Evolutionary conservation across 768 basidiomycete genomes (phyloP).

Genomic region (Lactarius pseudohatsudake): DNA sequence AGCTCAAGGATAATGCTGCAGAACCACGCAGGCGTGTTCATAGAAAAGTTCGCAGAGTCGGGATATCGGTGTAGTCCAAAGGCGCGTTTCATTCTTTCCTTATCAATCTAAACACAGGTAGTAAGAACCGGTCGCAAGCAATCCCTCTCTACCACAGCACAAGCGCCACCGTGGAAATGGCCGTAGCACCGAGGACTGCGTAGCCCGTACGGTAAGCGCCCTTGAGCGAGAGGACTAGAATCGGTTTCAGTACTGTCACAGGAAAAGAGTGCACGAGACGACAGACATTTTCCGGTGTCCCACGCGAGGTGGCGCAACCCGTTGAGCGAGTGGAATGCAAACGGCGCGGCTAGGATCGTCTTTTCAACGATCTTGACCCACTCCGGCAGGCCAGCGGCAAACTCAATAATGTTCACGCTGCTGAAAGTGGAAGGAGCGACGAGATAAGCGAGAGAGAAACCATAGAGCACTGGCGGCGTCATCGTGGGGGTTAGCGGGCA

Average conservation of each 20-base stretch:
- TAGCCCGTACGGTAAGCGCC: conserved; percentile 82
- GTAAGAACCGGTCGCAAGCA: background rate
- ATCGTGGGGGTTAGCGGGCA: background rate
- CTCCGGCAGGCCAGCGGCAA: conserved; percentile 69
- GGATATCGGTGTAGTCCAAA: background rate
- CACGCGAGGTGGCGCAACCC: conserved; percentile 88
- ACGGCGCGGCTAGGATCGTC: conserved; percentile 77
- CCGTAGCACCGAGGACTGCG: conserved; percentile 77
- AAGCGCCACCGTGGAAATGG: conserved; percentile 69
- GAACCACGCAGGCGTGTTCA: background rate
- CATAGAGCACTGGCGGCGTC: conserved; percentile 69
- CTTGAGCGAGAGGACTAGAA: conserved; percentile 73
- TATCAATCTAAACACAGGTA: background rate
- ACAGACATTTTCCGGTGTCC: conserved; percentile 88
- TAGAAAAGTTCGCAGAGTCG: background rate
- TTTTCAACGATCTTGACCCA: conserved; percentile 77
- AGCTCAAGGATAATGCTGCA: background rate
- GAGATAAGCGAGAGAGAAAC: conserved; percentile 83
- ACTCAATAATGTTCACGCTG: conserved; percentile 72
- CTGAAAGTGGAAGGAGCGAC: conserved; percentile 78
- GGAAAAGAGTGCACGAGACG: conserved; percentile 4
- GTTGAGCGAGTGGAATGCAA: conserved; percentile 89
- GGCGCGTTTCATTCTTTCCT: conserved; percentile 1
- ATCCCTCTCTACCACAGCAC: conserved; percentile 44
- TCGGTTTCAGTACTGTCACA: conserved; percentile 1